phyloP scores from a whole-genome alignment of 768 basidiomycete genomes.

The Holtermannia corniformis region DNA sequence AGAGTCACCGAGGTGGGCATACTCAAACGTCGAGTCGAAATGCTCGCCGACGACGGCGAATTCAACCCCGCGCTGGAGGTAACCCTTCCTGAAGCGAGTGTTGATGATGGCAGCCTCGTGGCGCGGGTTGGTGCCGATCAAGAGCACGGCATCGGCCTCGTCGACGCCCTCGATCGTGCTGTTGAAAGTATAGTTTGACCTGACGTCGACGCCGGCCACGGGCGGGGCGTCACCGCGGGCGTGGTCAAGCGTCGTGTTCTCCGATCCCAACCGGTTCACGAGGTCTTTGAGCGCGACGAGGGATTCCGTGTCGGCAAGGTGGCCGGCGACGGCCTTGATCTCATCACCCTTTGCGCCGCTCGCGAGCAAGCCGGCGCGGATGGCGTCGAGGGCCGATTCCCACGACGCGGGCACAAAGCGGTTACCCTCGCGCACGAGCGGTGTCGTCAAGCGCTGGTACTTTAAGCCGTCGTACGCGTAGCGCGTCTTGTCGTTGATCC shows the following conservation, averaged over 20 bases:
- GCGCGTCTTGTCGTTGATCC: conserved; percentile 98
- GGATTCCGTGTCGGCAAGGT: conserved; percentile 86
- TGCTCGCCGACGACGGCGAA: conserved; percentile 83
- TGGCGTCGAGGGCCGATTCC: conserved; percentile 73
- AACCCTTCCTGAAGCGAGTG: conserved; percentile 90
- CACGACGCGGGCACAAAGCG: conserved; percentile 82
- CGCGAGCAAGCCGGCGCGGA: conserved; percentile 64
- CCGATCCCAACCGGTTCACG: conserved; percentile 83
- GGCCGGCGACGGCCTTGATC: conserved; percentile 89
- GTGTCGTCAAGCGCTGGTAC: conserved; percentile 89
- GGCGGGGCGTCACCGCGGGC: conserved; percentile 58
- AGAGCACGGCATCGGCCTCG: conserved; percentile 79
- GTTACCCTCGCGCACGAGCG: conserved; percentile 81
- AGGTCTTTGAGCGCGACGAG: conserved; percentile 90
- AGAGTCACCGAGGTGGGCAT: conserved; percentile 75
- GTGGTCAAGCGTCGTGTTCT: conserved; percentile 79
- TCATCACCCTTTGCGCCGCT: conserved; percentile 82
- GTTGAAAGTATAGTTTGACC: conserved; percentile 96
- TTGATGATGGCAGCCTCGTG: conserved; percentile 97
- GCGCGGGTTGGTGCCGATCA: conserved; percentile 92
- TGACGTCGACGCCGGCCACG: conserved; percentile 73
- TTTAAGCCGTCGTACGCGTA: conserved; percentile 91
- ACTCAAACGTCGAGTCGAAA: conserved; percentile 84
- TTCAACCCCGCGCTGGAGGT: conserved; percentile 77
- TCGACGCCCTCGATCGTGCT: conserved; percentile 82